A percentile compares a stretch with the other conserved stretches of the same genome.
phyloP scores from a whole-genome alignment of 768 basidiomycete species.

The Ramaria sp. region DNA sequence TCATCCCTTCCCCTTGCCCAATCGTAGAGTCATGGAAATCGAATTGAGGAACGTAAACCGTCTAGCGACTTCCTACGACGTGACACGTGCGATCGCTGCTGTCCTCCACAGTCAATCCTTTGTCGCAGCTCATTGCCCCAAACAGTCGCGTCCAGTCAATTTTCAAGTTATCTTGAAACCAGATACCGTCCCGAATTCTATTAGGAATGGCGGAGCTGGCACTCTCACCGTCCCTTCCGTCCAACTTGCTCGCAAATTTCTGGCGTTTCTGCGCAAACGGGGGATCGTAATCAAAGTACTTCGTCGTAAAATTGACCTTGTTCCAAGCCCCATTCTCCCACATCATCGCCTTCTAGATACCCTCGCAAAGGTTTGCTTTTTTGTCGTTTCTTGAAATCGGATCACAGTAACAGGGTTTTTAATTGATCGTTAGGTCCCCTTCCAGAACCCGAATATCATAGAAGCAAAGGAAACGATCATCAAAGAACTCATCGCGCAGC shows the following conservation, averaged over 20 bases:
- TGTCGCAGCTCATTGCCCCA: neutral
- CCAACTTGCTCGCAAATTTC: constrained; percentile 30
- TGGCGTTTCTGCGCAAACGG: constrained; percentile 28
- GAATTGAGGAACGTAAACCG: neutral
- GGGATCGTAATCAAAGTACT: constrained; percentile 15
- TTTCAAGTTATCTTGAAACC: constrained; percentile 46
- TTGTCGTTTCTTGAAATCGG: constrained; percentile 22
- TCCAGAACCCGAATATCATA: constrained; percentile 29
- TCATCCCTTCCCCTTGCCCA: no score
- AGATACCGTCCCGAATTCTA: constrained; percentile 32
- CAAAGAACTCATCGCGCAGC: constrained; percentile 29
- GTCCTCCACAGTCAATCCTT: constrained; percentile 50
- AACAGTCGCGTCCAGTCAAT: constrained; percentile 31
- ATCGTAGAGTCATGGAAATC: neutral
- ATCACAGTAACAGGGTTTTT: neutral
- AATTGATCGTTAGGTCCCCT: constrained; percentile 1
- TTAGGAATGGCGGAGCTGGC: constrained; percentile 46
- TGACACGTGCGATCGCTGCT: constrained; percentile 42
- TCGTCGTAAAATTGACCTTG: constrained; percentile 1
- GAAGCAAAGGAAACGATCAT: constrained; percentile 36
- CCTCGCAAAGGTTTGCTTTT: constrained; percentile 43
- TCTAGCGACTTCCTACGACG: constrained; percentile 18
- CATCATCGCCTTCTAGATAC: constrained; percentile 14
- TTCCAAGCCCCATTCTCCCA: neutral
- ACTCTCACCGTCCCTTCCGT: constrained; percentile 20